Evolutionary conservation across 2,329 filamentous ascomycete genomes (phyloP), one percentile per base, ranked within the genome.

Genomic region (Aspergillus intermedius): DNA sequence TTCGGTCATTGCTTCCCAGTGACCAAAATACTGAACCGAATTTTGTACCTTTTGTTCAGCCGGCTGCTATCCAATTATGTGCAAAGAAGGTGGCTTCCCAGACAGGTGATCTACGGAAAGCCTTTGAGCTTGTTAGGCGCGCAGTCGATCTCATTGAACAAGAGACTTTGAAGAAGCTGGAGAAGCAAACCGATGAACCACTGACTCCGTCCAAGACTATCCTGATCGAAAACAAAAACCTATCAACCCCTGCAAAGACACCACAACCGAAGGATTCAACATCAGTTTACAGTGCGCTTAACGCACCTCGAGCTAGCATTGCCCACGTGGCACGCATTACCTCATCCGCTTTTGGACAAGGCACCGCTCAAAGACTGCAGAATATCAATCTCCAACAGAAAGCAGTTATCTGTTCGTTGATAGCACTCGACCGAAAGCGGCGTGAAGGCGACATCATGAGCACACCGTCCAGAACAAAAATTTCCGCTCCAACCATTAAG

Each of bases 321-420:
- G 83, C 83, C 1, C 93, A 98, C 65, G 82, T 98, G 60, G 95
- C 93, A 64, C 90, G 88, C 60, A 85, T 97, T 52, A 95, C 93
- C 0, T 83, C 91, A 0, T 83, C 88, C 3, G 87, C 89, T 1
- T 96, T 98, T 68, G 88, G 87, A 65, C 91, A 96, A 59, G 91
- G 91, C 32, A 87, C 90, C 1, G 81, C 78, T 10, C 89, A 96
- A 59, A 82, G 93, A 49, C 81, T 98, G 12, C 86, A 87, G 67
- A 83, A 84, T 4, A 80, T 98, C 49, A 98, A 97, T 65, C 78
- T 98, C 2, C 94, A 98, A 65, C 93, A 98, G 68, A 97, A 95
- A 68, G 93, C 91, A 3, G 90, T 91, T 0, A 77, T 98, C 8
- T 98, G 93, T 71, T 83, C 91, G 0, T 77, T 98, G 12, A 79